Conservation (phyloP, 345 rosid genomes). For the Eucalyptus albens region DNA sequence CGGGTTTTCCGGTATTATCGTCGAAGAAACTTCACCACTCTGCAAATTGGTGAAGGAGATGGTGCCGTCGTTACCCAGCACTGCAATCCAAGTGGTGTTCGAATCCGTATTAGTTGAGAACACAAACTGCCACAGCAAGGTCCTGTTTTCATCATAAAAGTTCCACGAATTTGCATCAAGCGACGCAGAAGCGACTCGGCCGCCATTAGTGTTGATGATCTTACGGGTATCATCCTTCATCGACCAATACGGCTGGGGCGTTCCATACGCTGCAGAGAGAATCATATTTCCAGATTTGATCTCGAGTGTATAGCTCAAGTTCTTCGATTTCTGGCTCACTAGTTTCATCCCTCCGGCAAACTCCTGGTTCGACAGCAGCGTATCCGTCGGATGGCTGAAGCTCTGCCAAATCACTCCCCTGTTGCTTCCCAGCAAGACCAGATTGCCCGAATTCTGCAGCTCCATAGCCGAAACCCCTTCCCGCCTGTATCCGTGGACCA, state of each 20-base stretch:
- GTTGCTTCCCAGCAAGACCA: slow-evolving; percentile 20
- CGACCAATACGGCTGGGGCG: slow-evolving; percentile 43
- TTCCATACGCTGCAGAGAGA: slow-evolving; percentile 20
- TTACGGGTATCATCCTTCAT: slow-evolving; percentile 12
- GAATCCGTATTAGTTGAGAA: slow-evolving; percentile 12
- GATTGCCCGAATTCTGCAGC: slow-evolving; percentile 36
- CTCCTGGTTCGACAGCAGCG: slow-evolving; percentile 26
- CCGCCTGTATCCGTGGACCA: slow-evolving; percentile 29
- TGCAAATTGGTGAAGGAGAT: slow-evolving; percentile 21
- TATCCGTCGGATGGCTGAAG: slow-evolving; percentile 30
- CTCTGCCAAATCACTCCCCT: slow-evolving; percentile 38
- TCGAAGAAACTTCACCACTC: background rate
- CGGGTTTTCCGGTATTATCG: slow-evolving; percentile 20
- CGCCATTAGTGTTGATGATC: slow-evolving; percentile 2
- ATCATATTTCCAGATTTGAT: slow-evolving; percentile 17
- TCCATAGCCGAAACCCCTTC: slow-evolving; percentile 25
- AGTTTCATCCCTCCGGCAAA: slow-evolving; percentile 25
- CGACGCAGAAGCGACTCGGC: slow-evolving; percentile 10
- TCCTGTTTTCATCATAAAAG: slow-evolving; percentile 16
- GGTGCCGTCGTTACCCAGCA: slow-evolving; percentile 17
- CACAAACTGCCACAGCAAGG: slow-evolving; percentile 22
- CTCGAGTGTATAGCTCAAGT: slow-evolving; percentile 16
- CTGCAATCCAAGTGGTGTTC: slow-evolving; percentile 31
- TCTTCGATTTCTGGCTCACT: slow-evolving; percentile 1
- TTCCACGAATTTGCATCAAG: slow-evolving; percentile 36